These are phyloP conservation scores for Caulochytrium protostelioides DNA, from an alignment of 371 early-diverging fungal species.

Conservation along the genomic window DNA sequence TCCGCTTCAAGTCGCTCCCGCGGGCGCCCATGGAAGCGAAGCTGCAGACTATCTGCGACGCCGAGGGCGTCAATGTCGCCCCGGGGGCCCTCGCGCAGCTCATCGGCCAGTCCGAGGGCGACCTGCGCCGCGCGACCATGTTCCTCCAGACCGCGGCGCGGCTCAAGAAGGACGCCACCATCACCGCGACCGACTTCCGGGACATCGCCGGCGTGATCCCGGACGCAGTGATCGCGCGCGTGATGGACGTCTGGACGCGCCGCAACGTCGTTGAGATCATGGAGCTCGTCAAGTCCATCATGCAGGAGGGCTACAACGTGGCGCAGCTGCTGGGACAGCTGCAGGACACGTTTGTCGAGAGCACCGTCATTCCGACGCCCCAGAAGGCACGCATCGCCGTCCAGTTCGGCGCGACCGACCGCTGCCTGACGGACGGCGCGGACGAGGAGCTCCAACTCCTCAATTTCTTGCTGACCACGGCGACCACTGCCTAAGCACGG, in stretches of 20 bases:
- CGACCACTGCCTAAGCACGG: too few relatives aligned
- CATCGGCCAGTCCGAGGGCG: conserved; percentile 56
- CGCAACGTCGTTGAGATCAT: conserved; percentile 16
- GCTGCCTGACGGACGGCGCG: conserved; percentile 56
- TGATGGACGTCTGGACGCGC: conserved; percentile 30
- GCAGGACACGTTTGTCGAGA: conserved; percentile 34
- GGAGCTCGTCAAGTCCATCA: conserved; percentile 22
- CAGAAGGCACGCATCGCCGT: conserved; percentile 47
- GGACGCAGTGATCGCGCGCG: conserved; percentile 23
- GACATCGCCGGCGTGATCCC: conserved; percentile 64
- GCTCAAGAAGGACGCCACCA: conserved; percentile 21
- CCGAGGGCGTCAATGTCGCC: conserved; percentile 39
- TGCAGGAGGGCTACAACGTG: conserved; percentile 53
- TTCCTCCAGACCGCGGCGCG: conserved; percentile 65
- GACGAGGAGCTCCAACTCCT: conserved; percentile 68
- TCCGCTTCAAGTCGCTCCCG: conserved; percentile 71
- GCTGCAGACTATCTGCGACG: conserved; percentile 37
- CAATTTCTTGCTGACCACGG: too few relatives aligned
- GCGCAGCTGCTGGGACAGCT: conserved; percentile 39
- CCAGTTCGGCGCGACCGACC: conserved; percentile 40
- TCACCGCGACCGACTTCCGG: conserved; percentile 34
- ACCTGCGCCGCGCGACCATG: conserved; percentile 80
- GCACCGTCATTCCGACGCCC: conserved; percentile 31
- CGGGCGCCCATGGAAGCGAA: conserved; percentile 21
- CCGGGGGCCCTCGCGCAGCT: too few relatives aligned